Evolutionary conservation across 2,329 filamentous ascomycete species (phyloP).

Genomic region (Lecanicillium sp.): DNA sequence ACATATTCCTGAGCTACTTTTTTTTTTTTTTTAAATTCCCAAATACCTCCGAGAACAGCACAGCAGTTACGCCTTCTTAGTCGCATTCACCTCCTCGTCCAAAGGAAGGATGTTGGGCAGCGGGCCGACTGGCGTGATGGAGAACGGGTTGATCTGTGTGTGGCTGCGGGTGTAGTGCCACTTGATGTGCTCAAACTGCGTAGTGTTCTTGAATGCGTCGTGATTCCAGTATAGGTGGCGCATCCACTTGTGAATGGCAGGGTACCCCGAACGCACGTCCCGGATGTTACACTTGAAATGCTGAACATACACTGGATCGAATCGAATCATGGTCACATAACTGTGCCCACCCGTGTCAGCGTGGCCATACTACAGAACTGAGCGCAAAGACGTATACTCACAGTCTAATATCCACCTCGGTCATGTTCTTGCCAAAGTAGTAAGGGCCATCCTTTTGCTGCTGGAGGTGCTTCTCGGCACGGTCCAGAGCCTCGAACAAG

Average conservation of each 20-base stretch:
- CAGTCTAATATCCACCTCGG: constrained; percentile 75
- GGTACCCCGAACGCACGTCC: constrained; percentile 80
- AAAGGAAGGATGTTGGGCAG: constrained; percentile 71
- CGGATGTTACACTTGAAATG: constrained; percentile 83
- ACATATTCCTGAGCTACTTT: no score
- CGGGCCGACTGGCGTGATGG: constrained; percentile 80
- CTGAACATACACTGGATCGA: constrained; percentile 77
- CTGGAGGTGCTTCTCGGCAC: constrained; percentile 62
- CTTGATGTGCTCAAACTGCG: constrained; percentile 94
- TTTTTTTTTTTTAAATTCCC: no score
- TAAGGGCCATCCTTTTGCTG: constrained; percentile 48
- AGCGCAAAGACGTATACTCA: constrained; percentile 22
- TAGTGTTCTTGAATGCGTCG: constrained; percentile 71
- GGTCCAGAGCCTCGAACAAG: constrained; percentile 72
- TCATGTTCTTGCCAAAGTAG: constrained; percentile 68
- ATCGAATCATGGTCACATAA: constrained; percentile 64
- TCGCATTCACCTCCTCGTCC: constrained; percentile 66
- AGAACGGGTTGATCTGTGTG: constrained; percentile 57
- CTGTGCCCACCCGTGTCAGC: constrained; percentile 19
- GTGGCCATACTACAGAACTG: constrained; percentile 1
- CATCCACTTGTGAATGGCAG: constrained; percentile 73
- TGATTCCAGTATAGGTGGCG: constrained; percentile 77
- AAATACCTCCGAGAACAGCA: no score
- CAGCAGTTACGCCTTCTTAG: background rate
- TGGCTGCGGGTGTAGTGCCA: constrained; percentile 58